A percentile compares a stretch with the other conserved stretches of the same genome.
Evolutionary conservation across 352 stramenopile genomes (phyloP).

Genomic region (Bremia lactucae): DNA sequence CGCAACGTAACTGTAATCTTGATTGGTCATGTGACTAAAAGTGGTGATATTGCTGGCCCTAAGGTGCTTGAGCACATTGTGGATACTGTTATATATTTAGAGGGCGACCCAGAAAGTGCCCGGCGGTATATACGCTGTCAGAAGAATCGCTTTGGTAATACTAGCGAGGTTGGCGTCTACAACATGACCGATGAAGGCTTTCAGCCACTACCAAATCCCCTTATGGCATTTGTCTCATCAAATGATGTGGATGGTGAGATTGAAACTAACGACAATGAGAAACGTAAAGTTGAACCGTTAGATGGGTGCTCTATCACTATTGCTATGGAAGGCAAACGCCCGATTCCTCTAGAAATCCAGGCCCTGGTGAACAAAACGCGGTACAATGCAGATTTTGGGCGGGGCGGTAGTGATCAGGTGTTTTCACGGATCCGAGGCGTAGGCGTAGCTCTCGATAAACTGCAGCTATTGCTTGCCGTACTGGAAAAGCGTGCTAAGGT

Average conservation of each 20-base stretch:
- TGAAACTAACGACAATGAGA: slow-evolving; percentile 11
- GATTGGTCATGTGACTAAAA: slow-evolving; percentile 96
- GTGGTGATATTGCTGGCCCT: slow-evolving; percentile 91
- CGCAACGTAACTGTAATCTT: slow-evolving; percentile 87
- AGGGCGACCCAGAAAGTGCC: slow-evolving; percentile 79
- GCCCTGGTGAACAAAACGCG: slow-evolving; percentile 76
- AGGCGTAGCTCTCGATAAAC: slow-evolving; percentile 81
- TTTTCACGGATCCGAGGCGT: slow-evolving; percentile 59
- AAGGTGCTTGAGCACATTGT: slow-evolving; percentile 88
- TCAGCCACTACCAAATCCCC: slow-evolving; percentile 61
- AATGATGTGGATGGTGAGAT: slow-evolving; percentile 19
- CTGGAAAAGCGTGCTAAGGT: slow-evolving; percentile 87
- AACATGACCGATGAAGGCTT: slow-evolving; percentile 87
- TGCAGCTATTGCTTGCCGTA: slow-evolving; percentile 91
- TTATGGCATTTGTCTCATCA: slow-evolving; percentile 71
- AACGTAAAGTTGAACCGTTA: slow-evolving; percentile 17
- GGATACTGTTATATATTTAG: slow-evolving; percentile 93
- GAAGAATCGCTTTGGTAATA: slow-evolving; percentile 95
- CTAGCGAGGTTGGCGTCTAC: slow-evolving; percentile 93
- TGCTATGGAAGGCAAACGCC: slow-evolving; percentile 88
- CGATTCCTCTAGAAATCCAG: slow-evolving; percentile 92
- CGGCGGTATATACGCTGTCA: slow-evolving; percentile 87
- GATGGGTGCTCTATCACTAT: slow-evolving; percentile 87
- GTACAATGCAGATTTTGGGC: slow-evolving; percentile 20
- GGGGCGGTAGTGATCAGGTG: slow-evolving; percentile 15